A percentile compares a stretch with the other conserved stretches of the same genome.
phyloP scores from a whole-genome alignment of 2,329 filamentous ascomycete species.

The Kalaharituber pfeilii region DNA sequence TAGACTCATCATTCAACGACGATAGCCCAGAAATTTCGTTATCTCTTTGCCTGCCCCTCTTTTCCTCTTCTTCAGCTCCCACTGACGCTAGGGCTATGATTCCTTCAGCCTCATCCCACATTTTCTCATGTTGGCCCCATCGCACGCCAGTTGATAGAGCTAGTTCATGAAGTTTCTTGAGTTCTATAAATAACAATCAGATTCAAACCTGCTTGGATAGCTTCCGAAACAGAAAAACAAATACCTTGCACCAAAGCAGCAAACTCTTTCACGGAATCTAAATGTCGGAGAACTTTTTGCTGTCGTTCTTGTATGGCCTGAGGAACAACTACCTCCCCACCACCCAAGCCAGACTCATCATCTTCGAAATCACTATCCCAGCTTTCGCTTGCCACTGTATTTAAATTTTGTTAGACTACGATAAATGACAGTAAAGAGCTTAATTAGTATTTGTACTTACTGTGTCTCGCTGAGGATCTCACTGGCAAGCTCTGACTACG shows the following conservation, averaged over 20 bases:
- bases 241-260: constrained; percentile 56
- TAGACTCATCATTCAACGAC: constrained; percentile 9
- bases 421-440: not conserved
- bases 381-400: constrained; percentile 47
- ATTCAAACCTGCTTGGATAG: too few species aligned
- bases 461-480: not conserved
- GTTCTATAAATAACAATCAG: constrained; percentile 26
- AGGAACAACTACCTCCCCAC: constrained; percentile 49
- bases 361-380: constrained; percentile 90
- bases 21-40: constrained; percentile 2
- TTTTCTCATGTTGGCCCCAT: constrained; percentile 39
- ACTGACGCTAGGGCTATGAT: constrained; percentile 71
- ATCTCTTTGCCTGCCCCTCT: constrained; percentile 17
- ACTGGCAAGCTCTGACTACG: not conserved
- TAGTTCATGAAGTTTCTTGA: constrained; percentile 58
- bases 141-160: constrained; percentile 50
- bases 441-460: not conserved
- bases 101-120: constrained; percentile 70
- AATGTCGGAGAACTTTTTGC: constrained; percentile 64
- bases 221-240: not conserved
- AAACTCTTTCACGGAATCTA: constrained; percentile 65
- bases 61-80: constrained; percentile 29
- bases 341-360: constrained; percentile 29
- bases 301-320: constrained; percentile 66
- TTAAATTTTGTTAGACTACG: not conserved